phyloP scores from a whole-genome alignment of 2,329 filamentous ascomycete species.

The Aspergillus chevalieri region DNA sequence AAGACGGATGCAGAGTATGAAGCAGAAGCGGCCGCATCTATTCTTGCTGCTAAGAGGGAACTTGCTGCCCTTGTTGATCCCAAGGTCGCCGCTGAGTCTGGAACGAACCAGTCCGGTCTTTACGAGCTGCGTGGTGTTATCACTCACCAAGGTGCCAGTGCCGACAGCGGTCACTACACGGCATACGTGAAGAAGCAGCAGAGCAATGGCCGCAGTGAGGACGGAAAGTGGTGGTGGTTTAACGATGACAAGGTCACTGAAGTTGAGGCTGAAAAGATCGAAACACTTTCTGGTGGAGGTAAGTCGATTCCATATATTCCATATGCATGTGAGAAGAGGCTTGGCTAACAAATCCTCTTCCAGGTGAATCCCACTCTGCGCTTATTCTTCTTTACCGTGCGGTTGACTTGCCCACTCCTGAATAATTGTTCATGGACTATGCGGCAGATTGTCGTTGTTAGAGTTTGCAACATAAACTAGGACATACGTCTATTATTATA shows the following conservation, averaged over 20 bases:
- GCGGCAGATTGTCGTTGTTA: not conserved
- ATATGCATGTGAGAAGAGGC: not conserved
- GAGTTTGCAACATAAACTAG: not conserved
- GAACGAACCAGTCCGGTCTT: slow-evolving; percentile 85
- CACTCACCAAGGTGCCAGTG: slow-evolving; percentile 92
- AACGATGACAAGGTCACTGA: slow-evolving; percentile 97
- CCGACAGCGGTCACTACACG: slow-evolving; percentile 97
- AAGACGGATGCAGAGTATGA: slow-evolving; percentile 95
- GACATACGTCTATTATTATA: too few relatives aligned
- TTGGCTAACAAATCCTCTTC: slow-evolving; percentile 11
- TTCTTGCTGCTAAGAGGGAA: slow-evolving; percentile 80
- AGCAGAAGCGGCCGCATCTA: slow-evolving; percentile 68
- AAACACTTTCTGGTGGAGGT: slow-evolving; percentile 82
- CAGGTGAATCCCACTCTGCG: slow-evolving; percentile 47
- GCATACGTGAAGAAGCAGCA: slow-evolving; percentile 94
- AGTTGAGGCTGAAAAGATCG: slow-evolving; percentile 85
- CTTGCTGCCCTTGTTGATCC: slow-evolving; percentile 71
- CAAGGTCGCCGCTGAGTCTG: slow-evolving; percentile 67
- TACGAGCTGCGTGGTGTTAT: slow-evolving; percentile 93
- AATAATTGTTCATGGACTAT: slow-evolving; percentile 15
- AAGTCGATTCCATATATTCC: slow-evolving; percentile 26
- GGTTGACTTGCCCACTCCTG: slow-evolving; percentile 42
- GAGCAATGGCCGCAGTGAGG: slow-evolving; percentile 69
- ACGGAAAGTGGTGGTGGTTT: slow-evolving; percentile 99
- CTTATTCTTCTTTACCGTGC: slow-evolving; percentile 47